phyloP scores from a whole-genome alignment of 108 stramenopile species.

The Chaetoceros tenuissimus region DNA sequence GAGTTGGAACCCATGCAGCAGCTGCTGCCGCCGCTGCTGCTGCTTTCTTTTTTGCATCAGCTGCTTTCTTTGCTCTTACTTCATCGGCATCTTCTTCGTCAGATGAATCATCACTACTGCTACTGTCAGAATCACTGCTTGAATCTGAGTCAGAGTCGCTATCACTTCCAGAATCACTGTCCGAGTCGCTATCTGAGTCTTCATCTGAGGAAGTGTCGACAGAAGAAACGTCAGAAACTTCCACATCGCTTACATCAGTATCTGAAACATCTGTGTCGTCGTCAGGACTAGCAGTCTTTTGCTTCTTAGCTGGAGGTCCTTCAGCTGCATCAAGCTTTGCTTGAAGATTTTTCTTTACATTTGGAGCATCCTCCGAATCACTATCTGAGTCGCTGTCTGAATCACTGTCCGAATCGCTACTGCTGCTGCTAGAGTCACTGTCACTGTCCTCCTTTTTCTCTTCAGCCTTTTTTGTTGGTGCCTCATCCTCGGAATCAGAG shows the following conservation, averaged over 20 bases:
- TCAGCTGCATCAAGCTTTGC: slow-evolving; percentile 3
- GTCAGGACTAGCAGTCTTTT: neutral
- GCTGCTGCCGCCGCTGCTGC: slow-evolving; percentile 73
- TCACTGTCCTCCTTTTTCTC: neutral
- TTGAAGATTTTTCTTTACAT: neutral
- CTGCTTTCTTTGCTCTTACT: slow-evolving; percentile 30
- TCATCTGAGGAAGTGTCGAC: slow-evolving; percentile 40
- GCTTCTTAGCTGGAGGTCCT: slow-evolving; percentile 1
- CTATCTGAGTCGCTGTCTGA: slow-evolving; percentile 3
- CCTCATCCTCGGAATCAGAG: slow-evolving; percentile 7
- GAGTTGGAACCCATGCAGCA: slow-evolving; percentile 77
- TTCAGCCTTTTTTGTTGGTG: neutral
- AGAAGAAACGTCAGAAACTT: slow-evolving; percentile 82
- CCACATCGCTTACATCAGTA: slow-evolving; percentile 78
- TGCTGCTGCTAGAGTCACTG: slow-evolving; percentile 9
- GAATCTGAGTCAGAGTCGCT: slow-evolving; percentile 15
- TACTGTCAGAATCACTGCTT: slow-evolving; percentile 6
- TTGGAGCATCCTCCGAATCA: slow-evolving; percentile 10
- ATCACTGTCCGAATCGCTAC: neutral
- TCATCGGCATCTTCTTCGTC: slow-evolving; percentile 26
- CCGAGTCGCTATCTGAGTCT: slow-evolving; percentile 17
- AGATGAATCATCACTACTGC: slow-evolving; percentile 27
- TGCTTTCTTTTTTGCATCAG: slow-evolving; percentile 34
- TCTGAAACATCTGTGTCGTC: slow-evolving; percentile 14
- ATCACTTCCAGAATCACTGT: slow-evolving; percentile 10